Conservation (phyloP, 1,284 basidiomycete genomes). For the Chalciporus sp. region DNA sequence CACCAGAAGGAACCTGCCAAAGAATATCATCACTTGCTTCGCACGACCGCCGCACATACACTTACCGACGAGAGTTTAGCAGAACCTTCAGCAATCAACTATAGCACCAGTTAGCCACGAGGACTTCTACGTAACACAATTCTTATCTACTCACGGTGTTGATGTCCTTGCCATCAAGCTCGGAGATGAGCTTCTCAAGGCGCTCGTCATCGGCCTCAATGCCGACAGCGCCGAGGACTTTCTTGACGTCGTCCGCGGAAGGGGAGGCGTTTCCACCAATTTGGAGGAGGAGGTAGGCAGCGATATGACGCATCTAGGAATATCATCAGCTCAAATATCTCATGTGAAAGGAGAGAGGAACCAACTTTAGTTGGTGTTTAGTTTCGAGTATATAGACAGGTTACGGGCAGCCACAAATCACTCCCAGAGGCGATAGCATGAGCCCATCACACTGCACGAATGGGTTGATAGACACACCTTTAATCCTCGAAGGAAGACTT, state of each 20-base stretch:
- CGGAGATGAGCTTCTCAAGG: conserved; percentile 85
- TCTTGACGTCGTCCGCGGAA: conserved; percentile 88
- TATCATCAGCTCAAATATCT: conserved; percentile 1
- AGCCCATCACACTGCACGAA: neutral
- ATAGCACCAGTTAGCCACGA: conserved; percentile 2
- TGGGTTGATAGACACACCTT: conserved; percentile 50
- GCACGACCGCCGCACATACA: conserved; percentile 33
- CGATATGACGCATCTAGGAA: conserved; percentile 91
- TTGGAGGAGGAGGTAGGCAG: conserved; percentile 97
- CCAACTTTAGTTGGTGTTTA: conserved; percentile 45
- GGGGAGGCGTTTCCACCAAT: conserved; percentile 92
- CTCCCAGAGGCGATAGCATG: conserved; percentile 40
- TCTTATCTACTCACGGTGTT: conserved; percentile 57
- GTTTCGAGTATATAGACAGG: conserved; percentile 36
- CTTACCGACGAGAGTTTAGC: conserved; percentile 93
- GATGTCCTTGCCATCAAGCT: conserved; percentile 93
- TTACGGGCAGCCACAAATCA: conserved; percentile 87
- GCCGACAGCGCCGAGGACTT: conserved; percentile 85
- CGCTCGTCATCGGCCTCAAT: conserved; percentile 89
- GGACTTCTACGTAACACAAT: neutral
- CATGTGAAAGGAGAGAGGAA: conserved; percentile 5
- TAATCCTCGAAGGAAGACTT: conserved; percentile 89
- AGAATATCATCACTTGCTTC: conserved; percentile 21
- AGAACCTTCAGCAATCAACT: conserved; percentile 93
- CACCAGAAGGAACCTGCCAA: conserved; percentile 77